Base-by-base conservation (phyloP, 2,329 filamentous ascomycete species). In the Paraconiothyrium sp. region DNA sequence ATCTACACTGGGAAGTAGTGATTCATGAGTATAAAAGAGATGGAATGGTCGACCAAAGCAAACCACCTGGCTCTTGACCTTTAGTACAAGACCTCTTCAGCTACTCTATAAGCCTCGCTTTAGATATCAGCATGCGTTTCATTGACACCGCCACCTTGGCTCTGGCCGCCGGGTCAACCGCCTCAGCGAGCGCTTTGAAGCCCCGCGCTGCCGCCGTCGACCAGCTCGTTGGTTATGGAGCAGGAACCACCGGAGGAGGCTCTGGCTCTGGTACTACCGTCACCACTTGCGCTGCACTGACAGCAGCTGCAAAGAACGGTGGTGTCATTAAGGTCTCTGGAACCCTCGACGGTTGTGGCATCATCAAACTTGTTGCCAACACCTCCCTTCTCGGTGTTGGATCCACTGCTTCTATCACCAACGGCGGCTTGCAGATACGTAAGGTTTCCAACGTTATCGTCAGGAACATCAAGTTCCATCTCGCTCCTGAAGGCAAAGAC, bases 401-500 rank as follows among this genome's bases (percentile, higher is more conserved):
- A 2, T 75, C 81, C 51, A 79, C 72, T 71, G 60, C 72, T 83
- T 64, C 80, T 73, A 35, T 76, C 20, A 71, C 66, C 3, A 83
- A 84, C 35, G 71, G 84, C 54, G 86, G 86, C 30, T 76, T 88
- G 57, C 82, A 84, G 64, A 80, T 89, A 76, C 83, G 84, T 67
- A 78, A 79, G 46, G 78, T 80, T 41, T 79, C 76, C 59, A 90
- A 90, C 72, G 85, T 90, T 61, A 89, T 90, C 65, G 75, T 90
- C 65, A 84, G 87, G 39, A 90, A 90, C 81, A 72, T 90, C 62
- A 87, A 89, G 67, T 77, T 83, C 63, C 85, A 87, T 71, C 86
- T 88, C 35, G 72, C 82, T 14, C 87, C 87, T 10, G 74, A 76
- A 30, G 82, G 85, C 63, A 87, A 87, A 22, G 88, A 90, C 67